Conservation (phyloP, 2,329 filamentous ascomycete species). For the Paecilomyces sp. region DNA sequence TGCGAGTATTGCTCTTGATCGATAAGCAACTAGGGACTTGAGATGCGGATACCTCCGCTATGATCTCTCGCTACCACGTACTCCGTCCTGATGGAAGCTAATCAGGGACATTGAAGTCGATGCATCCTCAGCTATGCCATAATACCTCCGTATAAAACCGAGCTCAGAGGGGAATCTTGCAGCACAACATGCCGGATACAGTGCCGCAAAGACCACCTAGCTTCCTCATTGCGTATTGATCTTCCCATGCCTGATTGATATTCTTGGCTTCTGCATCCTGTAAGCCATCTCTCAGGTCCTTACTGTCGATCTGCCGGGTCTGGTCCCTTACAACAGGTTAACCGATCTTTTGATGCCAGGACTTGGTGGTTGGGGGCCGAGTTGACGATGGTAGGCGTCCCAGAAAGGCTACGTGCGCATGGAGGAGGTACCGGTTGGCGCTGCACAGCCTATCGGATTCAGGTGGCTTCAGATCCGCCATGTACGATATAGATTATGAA, state of each 20-base stretch:
- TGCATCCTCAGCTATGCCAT: not conserved
- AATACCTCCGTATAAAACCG: not conserved
- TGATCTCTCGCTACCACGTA: not conserved
- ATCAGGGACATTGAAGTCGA: not conserved
- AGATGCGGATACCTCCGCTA: not conserved
- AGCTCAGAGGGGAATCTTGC: not conserved
- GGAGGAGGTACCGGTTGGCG: too few species aligned
- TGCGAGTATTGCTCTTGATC: not conserved
- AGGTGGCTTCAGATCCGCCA: not conserved
- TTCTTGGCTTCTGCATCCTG: not conserved
- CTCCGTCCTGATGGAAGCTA: not conserved
- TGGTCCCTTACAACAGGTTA: not conserved
- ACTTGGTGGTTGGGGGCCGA: not conserved
- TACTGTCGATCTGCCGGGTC: slow-evolving; percentile 6
- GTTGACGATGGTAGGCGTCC: not conserved
- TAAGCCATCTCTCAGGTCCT: slow-evolving; percentile 4
- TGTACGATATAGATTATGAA: not conserved
- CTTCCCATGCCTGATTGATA: not conserved
- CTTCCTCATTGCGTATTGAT: not conserved
- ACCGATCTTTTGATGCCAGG: not conserved
- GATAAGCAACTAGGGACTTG: not conserved
- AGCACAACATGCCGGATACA: not conserved
- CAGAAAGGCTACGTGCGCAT: not conserved
- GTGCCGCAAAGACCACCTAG: not conserved
- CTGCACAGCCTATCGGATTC: not conserved